Evolutionary conservation across 768 basidiomycete genomes (phyloP).

Genomic region (Antrodiella citrinella): DNA sequence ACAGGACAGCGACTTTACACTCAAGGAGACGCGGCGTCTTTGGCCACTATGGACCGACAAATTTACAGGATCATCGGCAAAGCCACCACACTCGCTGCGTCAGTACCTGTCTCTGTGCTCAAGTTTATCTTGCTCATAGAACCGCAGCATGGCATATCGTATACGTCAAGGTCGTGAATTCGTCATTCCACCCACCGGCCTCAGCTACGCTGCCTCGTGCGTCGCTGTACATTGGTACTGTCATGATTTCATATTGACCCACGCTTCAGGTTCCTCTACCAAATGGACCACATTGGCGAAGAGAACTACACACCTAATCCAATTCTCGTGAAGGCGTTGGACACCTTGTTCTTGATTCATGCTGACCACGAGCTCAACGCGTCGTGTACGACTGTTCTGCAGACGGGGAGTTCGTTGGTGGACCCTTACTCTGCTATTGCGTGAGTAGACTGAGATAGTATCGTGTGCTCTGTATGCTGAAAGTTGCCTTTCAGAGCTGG

Average conservation of each 20-base stretch:
- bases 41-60: constrained; percentile 85
- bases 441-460: constrained; percentile 35
- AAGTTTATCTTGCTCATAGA: background rate
- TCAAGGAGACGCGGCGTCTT: constrained; percentile 52
- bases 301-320: constrained; percentile 74
- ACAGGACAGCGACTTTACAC: constrained; percentile 75
- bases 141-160: constrained; percentile 82
- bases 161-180: constrained; percentile 87
- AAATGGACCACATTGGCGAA: constrained; percentile 78
- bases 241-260: background rate
- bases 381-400: constrained; percentile 76
- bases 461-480: too few species aligned
- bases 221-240: constrained; percentile 18
- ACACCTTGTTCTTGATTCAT: constrained; percentile 80
- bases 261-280: constrained; percentile 66
- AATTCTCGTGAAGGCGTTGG: constrained; percentile 79
- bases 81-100: constrained; percentile 83
- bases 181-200: constrained; percentile 72
- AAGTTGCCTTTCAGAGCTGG: constrained; percentile 47
- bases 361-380: constrained; percentile 92
- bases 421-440: constrained; percentile 87
- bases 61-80: constrained; percentile 86
- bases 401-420: constrained; percentile 82
- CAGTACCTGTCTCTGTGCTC: constrained; percentile 20
- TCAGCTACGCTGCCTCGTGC: constrained; percentile 80